A percentile compares a stretch with the other conserved stretches of the same genome.
Evolutionary conservation across 192 early-diverging fungal genomes (phyloP).

Genomic region (Linderina pennispora): DNA sequence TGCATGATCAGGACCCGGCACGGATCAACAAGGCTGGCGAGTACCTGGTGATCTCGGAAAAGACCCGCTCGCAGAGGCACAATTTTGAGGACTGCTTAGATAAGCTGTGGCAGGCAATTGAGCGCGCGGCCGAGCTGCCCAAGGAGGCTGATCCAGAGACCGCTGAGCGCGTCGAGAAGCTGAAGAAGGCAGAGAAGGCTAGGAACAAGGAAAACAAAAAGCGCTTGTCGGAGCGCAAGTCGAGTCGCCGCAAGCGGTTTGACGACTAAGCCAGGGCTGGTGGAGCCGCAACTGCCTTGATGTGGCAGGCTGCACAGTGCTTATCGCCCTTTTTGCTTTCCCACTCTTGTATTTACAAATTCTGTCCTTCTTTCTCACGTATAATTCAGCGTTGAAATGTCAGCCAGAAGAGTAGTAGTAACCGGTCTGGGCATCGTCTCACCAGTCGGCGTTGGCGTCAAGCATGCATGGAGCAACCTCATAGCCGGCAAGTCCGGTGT

Average conservation of each 20-base stretch:
- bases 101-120: slow-evolving; percentile 56
- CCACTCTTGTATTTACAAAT: background rate
- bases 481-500: slow-evolving; percentile 72
- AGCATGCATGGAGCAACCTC: slow-evolving; percentile 64
- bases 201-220: slow-evolving; percentile 58
- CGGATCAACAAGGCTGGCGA: slow-evolving; percentile 66
- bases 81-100: slow-evolving; percentile 80
- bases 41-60: slow-evolving; percentile 68
- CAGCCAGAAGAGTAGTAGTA: slow-evolving; percentile 72
- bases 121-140: slow-evolving; percentile 57
- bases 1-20: slow-evolving; percentile 52
- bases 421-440: slow-evolving; percentile 93
- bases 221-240: slow-evolving; percentile 60
- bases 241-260: slow-evolving; percentile 48
- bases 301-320: no score
- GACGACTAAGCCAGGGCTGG: no score
- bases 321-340: no score
- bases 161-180: slow-evolving; percentile 49
- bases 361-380: background rate
- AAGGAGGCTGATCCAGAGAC: slow-evolving; percentile 59
- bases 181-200: slow-evolving; percentile 56
- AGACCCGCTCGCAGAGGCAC: slow-evolving; percentile 63
- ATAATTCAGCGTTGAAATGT: slow-evolving; percentile 1
- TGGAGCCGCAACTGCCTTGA: no score
- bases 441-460: slow-evolving; percentile 76